Conservation (phyloP, 1,284 basidiomycete species). For the Volvariella volvacea region DNA sequence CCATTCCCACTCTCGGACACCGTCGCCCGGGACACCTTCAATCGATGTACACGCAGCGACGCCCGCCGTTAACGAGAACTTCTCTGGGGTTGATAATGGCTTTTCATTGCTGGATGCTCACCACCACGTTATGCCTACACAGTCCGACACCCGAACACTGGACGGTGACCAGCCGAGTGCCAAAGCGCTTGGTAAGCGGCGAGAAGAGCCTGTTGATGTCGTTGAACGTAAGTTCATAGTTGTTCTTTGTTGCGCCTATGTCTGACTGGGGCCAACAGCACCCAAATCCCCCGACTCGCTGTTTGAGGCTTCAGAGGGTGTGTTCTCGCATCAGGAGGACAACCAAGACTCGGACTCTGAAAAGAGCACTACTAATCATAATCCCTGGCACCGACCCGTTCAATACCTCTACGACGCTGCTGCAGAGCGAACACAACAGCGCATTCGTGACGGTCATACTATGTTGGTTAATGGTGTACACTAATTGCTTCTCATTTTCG, state of each 20-base stretch:
- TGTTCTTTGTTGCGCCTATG: no score
- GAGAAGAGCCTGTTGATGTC: constrained; percentile 21
- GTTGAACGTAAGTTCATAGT: neutral
- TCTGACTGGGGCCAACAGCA: neutral
- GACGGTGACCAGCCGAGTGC: constrained; percentile 47
- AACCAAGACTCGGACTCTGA: constrained; percentile 25
- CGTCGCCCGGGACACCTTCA: constrained; percentile 40
- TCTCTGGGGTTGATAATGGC: constrained; percentile 1
- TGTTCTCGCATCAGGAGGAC: constrained; percentile 19
- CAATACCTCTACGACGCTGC: constrained; percentile 79
- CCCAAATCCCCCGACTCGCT: constrained; percentile 6
- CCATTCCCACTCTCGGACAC: constrained; percentile 44
- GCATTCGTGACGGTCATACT: constrained; percentile 39
- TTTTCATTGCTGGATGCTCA: no score
- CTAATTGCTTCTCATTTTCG: constrained; percentile 10
- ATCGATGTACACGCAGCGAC: constrained; percentile 16
- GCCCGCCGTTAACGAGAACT: neutral
- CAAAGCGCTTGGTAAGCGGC: constrained; percentile 77
- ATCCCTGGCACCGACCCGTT: constrained; percentile 36
- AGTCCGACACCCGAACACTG: neutral
- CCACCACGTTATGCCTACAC: no score
- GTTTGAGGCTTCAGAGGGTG: constrained; percentile 20
- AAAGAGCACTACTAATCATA: constrained; percentile 12
- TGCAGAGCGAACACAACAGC: constrained; percentile 63
- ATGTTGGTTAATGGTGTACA: constrained; percentile 24